Base-by-base conservation (phyloP, 441 rosid genomes). In the Corymbia calophylla region DNA sequence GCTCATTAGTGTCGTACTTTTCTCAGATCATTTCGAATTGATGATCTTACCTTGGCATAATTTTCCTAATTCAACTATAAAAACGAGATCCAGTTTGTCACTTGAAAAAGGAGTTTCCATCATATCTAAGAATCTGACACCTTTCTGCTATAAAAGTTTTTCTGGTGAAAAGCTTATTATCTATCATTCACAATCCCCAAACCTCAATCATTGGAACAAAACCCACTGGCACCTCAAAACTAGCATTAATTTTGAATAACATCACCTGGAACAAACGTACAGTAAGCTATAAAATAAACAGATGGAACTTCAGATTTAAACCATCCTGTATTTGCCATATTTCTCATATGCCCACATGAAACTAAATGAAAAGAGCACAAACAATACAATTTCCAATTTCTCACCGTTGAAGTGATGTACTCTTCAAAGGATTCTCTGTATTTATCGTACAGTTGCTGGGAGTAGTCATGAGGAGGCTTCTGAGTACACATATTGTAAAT, bases 401-500 rank as follows among this genome's bases (percentile, higher is more conserved):
- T 93, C 89, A 98, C 99, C 66, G 92, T 93, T 32, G 95, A 91
- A 86, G 87, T 89, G 70, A 97, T 96, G 55, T 98, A 97, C 39
- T 93, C 97, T 90, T 96, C 96, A 92, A 98, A 95, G 9, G 96
- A 93, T 91, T 94, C 97, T 86, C 90, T 92, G 91, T 96, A 98
- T 92, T 95, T 97, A 87, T 96, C 97, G 89, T 98, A 97, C 29
- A 98, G 95, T 93, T 97, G 99, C 90, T 96, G 99, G 11, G 99
- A 95, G 73, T 95, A 96, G 90, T 98, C 98, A 89, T 96, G 92
- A 44, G 99, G 99, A 4, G 97, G 95, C 93, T 97, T 96, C 92
- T 97, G 99, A 4, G 98, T 96, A 64, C 99, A 98, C 99, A 98
- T 95, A 89, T 98, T 95, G 91, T 97, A 98, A 86, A 97, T 95